A percentile compares a stretch with the other conserved stretches of the same genome.
These are phyloP conservation scores for Rhazya stricta DNA, from an alignment of 257 asterid species.

Conservation along the genomic window DNA sequence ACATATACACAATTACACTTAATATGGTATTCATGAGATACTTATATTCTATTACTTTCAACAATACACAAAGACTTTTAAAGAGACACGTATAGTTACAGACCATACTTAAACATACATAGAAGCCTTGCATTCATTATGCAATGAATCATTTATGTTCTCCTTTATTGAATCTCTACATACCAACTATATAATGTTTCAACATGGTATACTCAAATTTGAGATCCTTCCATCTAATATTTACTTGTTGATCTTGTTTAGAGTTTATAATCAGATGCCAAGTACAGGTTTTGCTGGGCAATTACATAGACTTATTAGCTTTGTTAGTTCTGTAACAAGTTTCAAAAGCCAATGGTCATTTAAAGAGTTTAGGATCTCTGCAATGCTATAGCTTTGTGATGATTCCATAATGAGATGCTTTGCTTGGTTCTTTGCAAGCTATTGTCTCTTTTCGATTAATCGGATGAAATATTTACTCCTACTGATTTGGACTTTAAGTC, in stretches of 20 bases:
- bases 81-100: neutral
- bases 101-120: neutral
- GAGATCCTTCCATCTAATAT: neutral
- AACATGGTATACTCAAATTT: neutral
- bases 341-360: neutral
- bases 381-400: neutral
- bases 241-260: neutral
- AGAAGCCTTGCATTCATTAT: neutral
- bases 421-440: slow-evolving; percentile 49
- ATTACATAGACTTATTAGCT: neutral
- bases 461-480: slow-evolving; percentile 10
- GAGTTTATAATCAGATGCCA: neutral
- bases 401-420: slow-evolving; percentile 8
- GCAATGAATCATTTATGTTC: neutral
- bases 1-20: neutral
- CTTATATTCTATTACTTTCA: neutral
- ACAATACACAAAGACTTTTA: no score
- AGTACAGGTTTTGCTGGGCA: neutral
- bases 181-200: neutral
- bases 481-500: neutral
- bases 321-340: neutral
- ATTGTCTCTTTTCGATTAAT: slow-evolving; percentile 75
- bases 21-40: neutral
- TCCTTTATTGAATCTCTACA: neutral
- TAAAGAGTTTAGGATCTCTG: neutral